A percentile compares a stretch with the other conserved stretches of the same genome.
phyloP scores from a whole-genome alignment of 164 flowering plant species.

The Vitis vinifera region ASM3070453v1 NC_081812.1:14077001-14077500 shows the following conservation, averaged over 20 bases:
- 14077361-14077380: conserved; percentile 1
- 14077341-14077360: background rate
- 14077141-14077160: conserved; percentile 41
- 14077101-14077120: conserved; percentile 20
- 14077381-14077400: background rate
- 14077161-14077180: conserved; percentile 42
- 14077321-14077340: background rate
- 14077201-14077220: no score
- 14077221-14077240: no score
- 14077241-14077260: no score
- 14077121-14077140: conserved; percentile 43
- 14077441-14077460: background rate
- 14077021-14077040: conserved; percentile 52
- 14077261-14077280: no score
- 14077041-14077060: conserved; percentile 37
- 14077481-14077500: background rate
- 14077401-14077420: background rate
- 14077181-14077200: conserved; percentile 21
- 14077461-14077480: background rate
- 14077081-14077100: conserved; percentile 44
- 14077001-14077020: conserved; percentile 46
- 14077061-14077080: conserved; percentile 48
- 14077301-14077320: background rate
- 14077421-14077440: background rate
- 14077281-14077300: conserved; percentile 6